Conservation (phyloP, 495 filamentous ascomycete genomes). For the Lasiosphaeria miniovina region DNA sequence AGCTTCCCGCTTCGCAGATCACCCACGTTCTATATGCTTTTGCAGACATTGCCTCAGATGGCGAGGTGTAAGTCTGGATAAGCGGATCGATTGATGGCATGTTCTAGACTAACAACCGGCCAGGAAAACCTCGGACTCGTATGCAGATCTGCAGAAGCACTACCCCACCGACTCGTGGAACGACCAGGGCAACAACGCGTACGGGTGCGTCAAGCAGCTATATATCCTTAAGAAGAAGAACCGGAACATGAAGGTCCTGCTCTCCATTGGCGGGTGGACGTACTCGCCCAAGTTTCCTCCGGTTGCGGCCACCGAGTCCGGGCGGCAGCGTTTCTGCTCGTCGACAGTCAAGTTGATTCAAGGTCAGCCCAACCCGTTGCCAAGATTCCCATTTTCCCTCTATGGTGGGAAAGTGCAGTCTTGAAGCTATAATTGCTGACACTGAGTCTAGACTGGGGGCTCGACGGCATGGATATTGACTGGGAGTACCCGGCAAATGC, state of each 20-base stretch:
- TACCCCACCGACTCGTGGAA: conserved; percentile 70
- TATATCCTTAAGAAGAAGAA: conserved; percentile 79
- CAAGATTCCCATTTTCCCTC: neutral
- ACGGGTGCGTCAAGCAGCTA: conserved; percentile 82
- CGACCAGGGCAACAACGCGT: conserved; percentile 63
- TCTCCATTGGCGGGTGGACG: conserved; percentile 89
- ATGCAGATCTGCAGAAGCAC: conserved; percentile 69
- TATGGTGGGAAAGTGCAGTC: no score
- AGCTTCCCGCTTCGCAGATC: conserved; percentile 72
- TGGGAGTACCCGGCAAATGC: conserved; percentile 59
- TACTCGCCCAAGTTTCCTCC: conserved; percentile 77
- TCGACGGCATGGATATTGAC: conserved; percentile 60
- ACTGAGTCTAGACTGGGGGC: conserved; percentile 47
- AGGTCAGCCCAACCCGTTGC: conserved; percentile 11
- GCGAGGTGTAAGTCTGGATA: conserved; percentile 63
- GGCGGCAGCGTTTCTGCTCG: conserved; percentile 58
- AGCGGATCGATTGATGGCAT: neutral
- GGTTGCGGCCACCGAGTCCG: conserved; percentile 57
- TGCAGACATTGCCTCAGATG: conserved; percentile 75
- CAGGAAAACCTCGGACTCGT: conserved; percentile 51
- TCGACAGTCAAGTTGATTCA: conserved; percentile 64
- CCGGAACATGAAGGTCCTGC: conserved; percentile 74
- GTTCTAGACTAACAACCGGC: neutral
- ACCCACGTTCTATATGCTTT: conserved; percentile 89
- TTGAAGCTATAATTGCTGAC: neutral